Conservation (phyloP, 2,329 filamentous ascomycete species). For the Cladosporium sp. region DNA sequence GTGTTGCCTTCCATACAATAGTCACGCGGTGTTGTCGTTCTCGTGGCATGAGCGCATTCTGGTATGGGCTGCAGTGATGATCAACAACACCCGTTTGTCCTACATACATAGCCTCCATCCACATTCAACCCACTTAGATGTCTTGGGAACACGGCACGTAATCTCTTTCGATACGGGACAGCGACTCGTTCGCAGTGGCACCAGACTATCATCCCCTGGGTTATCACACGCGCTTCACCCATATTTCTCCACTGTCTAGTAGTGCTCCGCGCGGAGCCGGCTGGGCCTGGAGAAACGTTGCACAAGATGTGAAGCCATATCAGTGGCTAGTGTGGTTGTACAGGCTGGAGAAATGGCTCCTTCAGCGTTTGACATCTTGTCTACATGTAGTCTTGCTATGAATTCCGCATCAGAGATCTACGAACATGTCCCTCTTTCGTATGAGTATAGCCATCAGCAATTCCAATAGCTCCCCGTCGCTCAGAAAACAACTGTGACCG, state of each 20-base stretch:
- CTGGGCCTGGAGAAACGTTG: constrained; percentile 20
- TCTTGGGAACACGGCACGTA: constrained; percentile 8
- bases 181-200: neutral
- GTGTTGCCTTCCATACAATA: neutral
- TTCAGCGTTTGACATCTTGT: neutral
- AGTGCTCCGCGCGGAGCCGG: constrained; percentile 20
- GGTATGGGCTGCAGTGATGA: constrained; percentile 1
- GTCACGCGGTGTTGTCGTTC: constrained; percentile 3
- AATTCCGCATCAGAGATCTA: neutral
- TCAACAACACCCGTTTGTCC: constrained; percentile 4
- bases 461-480: neutral
- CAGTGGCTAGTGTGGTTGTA: neutral
- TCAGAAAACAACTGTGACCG: neutral
- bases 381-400: neutral
- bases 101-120: constrained; percentile 3
- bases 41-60: neutral
- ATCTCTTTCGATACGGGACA: neutral
- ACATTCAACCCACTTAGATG: neutral
- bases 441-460: neutral
- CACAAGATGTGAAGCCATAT: neutral
- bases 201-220: constrained; percentile 1
- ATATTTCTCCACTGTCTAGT: constrained; percentile 17
- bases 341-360: neutral
- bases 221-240: constrained; percentile 16
- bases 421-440: neutral